phyloP scores from a whole-genome alignment of 805 yeast genomes.

The Spencermartinsiella europaea region DNA sequence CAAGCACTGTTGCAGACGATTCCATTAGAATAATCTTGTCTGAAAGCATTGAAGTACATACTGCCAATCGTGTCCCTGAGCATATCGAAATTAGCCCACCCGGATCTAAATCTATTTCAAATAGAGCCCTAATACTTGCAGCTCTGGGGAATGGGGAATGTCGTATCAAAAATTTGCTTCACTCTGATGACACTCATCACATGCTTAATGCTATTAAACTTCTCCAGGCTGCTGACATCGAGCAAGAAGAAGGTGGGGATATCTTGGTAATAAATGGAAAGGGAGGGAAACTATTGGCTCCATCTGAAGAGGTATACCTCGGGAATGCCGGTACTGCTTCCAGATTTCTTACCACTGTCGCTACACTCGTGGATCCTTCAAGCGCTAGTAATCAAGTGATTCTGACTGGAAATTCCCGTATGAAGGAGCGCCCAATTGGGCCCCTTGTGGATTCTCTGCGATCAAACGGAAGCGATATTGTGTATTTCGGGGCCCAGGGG shows the following conservation, averaged over 20 bases:
- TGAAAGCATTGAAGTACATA: slow-evolving; percentile 65
- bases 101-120: slow-evolving; percentile 95
- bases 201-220: slow-evolving; percentile 84
- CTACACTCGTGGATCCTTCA: slow-evolving; percentile 65
- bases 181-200: slow-evolving; percentile 93
- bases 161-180: slow-evolving; percentile 75
- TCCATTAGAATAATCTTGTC: slow-evolving; percentile 79
- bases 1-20: slow-evolving; percentile 75
- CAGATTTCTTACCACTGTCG: slow-evolving; percentile 87
- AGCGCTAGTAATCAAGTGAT: slow-evolving; percentile 42
- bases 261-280: slow-evolving; percentile 81
- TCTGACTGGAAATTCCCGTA: slow-evolving; percentile 90
- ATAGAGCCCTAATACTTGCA: slow-evolving; percentile 88
- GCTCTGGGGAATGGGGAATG: slow-evolving; percentile 87
- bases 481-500: slow-evolving; percentile 69
- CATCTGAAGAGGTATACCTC: slow-evolving; percentile 65
- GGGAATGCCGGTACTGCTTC: slow-evolving; percentile 99
- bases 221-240: slow-evolving; percentile 74
- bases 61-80: slow-evolving; percentile 40
- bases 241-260: slow-evolving; percentile 86
- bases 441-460: slow-evolving; percentile 90
- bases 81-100: slow-evolving; percentile 69
- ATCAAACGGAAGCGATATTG: slow-evolving; percentile 69
- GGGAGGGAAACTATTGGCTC: slow-evolving; percentile 61
- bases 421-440: slow-evolving; percentile 97